Percentiles rank a stretch among this genome's conserved stretches.
These are phyloP conservation scores for Sapria himalayana DNA, from an alignment of 345 rosid genomes.

Conservation along the genomic window DNA sequence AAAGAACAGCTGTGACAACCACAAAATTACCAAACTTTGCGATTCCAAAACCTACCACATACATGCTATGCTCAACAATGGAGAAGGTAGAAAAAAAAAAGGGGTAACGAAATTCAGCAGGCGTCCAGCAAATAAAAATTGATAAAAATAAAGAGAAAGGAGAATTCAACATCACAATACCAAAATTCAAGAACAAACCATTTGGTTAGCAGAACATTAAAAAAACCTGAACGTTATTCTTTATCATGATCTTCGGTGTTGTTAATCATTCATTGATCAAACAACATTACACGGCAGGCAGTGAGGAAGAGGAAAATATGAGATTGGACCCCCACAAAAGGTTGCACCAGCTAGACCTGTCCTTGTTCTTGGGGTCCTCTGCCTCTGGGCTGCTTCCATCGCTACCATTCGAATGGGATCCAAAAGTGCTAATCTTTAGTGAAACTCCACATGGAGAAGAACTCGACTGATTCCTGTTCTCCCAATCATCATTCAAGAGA, in stretches of 20 bases:
- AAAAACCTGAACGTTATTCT: neutral
- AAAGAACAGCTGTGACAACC: too few species aligned
- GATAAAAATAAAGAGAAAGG: too few species aligned
- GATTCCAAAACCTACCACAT: too few species aligned
- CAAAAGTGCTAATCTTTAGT: constrained; percentile 45
- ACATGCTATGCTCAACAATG: too few species aligned
- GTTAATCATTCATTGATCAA: too few species aligned
- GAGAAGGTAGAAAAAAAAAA: too few species aligned
- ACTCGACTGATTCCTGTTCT: constrained; percentile 22
- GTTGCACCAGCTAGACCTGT: constrained; percentile 15
- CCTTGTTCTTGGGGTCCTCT: constrained; percentile 15
- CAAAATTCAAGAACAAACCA: neutral
- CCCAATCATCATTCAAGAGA: constrained; percentile 37
- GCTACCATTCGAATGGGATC: constrained; percentile 62
- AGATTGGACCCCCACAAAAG: constrained; percentile 14
- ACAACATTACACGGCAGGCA: constrained; percentile 10
- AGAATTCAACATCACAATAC: neutral
- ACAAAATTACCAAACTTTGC: too few species aligned
- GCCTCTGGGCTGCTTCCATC: constrained; percentile 60
- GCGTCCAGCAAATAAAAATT: too few species aligned
- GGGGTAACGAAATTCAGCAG: too few species aligned
- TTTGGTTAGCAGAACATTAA: neutral
- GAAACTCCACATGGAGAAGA: constrained; percentile 72
- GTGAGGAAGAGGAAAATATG: constrained; percentile 13
- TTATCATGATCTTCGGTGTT: neutral